Evolutionary conservation across 176 grass and related monocot species (phyloP), one percentile per base, ranked within the genome.

Genomic region (Avena atlantica): DNA sequence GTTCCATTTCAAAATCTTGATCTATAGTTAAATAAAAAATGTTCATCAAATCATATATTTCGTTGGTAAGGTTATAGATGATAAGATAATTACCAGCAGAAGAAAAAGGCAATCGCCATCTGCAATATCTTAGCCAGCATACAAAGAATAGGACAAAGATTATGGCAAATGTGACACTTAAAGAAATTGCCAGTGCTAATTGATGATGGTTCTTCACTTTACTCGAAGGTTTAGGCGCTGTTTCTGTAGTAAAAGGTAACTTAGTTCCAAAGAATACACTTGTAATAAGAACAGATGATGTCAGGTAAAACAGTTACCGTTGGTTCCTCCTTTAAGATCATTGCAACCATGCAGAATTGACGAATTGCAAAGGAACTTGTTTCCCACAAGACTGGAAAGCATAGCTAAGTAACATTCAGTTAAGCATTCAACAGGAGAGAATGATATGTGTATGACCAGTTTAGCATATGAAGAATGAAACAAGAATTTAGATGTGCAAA

Each of bases 71-170:
- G 82, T 64, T 23, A 40, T 40, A 81, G 50, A 49, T 81, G 31
- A 34, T 88, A 65, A 56, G 82, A 81, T 52, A 79, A 91, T 85
- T 94, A 99, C 97, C 97, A 86, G 90, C 80, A 66, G 85, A 94
- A 87, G 92, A 90, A 88, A 99, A 99, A 85, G 87, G 89, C 80
- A 96, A 91, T 42, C 83, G 94, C 97, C 92, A 99, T 93, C 89
- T 96, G 86, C 92, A 96, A 70, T 89, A 94, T 44, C 74, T 88
- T 87, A 96, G 66, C 94, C 94, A 96, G 86, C 86, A 99, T 10
- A 92, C 69, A 23, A 99, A 80, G 6, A 91, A 61, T 29, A 99
- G 86, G 55, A 90, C 80, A 66, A 96, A 55, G 76, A 94, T 58
- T 36, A 88, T 85, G 25, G 92, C 80, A 93, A 89, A 96, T 10